Evolutionary conservation across 192 early-diverging fungal species (phyloP), one percentile per base, ranked within the genome.

Genomic region (Podochytrium sp.): DNA sequence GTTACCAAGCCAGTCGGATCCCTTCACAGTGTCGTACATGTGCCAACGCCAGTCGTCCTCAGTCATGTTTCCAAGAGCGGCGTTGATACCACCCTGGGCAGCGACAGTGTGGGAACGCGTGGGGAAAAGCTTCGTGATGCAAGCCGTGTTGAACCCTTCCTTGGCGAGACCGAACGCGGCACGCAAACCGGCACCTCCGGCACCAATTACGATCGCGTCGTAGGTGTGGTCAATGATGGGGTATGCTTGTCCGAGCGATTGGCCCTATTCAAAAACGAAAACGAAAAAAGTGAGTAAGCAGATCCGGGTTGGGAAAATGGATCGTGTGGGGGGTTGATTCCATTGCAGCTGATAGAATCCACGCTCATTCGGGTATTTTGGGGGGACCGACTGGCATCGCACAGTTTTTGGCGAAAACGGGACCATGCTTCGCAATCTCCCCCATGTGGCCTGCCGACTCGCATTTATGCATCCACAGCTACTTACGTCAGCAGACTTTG

Each of bases 1-100:
- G 74, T 25, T 37, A 84, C 96, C 97, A 25, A 99, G 90, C 97
- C 97, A 99, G 80, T 99, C 97, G 70, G 92, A 93, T 58, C 96
- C 97, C 88, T 99, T 99, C 80, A 97, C 96, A 29, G 97, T 97
- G 71, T 99, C 97, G 78, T 97, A 99, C 97, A 99, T 99, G 82
- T 99, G 97, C 97, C 97, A 99, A 83, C 96, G 90, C 97, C 97
- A 99, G 87, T 99, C 97, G 82, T 99, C 97, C 85, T 99, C 94
- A 70, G 91, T 90, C 96, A 99, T 98, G 84, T 99, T 99, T 58
- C 97, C 97, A 49, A 99, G 90, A 53, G 97, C 97, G 73, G 97
- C 97, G 84, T 99, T 99, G 81, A 99, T 94, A 78, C 97, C 97
- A 73, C 97, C 97, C 81, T 99, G 97, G 60, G 97, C 97, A 53